Base-by-base conservation (phyloP, 2,329 filamentous ascomycete genomes). In the Ilyonectria destructans region DNA sequence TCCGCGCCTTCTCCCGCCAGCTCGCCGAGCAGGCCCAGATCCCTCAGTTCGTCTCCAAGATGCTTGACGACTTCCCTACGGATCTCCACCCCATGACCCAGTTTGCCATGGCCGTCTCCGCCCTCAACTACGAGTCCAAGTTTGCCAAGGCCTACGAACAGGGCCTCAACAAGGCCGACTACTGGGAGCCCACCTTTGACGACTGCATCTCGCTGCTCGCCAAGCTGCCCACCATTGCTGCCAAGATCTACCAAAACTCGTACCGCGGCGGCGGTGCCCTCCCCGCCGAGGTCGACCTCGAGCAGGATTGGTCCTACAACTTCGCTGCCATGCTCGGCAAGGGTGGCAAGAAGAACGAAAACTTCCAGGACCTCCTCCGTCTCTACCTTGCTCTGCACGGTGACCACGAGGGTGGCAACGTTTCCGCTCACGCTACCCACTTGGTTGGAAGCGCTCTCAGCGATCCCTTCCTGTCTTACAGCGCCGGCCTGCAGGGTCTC, bases 41-140 rank as follows among this genome's bases (percentile, higher is more conserved):
- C 58, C 96, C 96, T 26, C 85, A 88, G 49, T 97, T 97, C 76
- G 92, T 98, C 74, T 89, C 90, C 79, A 92, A 94, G 82, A 92
- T 98, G 89, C 91, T 98, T 68, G 94, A 97, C 83, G 88, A 90
- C 77, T 97, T 98, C 83, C 96, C 96, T 71, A 91, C 85, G 74
- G 92, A 96, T 79, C 90, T 98, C 64, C 96, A 99, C 83, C 96
- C 96, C 67, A 99, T 99, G 96, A 98, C 96, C 12, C 96, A 98
- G 82, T 96, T 99, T 76, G 92, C 96, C 74, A 96, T 97, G 75
- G 95, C 95, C 52, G 96, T 98, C 60, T 96, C 95, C 19, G 93
- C 96, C n/a, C 89, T 99, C 69, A 98, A 97, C 85, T 94, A 97
- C 82, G 95, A 95, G 75, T 97, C 94, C 77, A 90, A 92, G 78